Evolutionary conservation across 106 monocot species (phyloP), one percentile per base, ranked within the genome.

Genomic region (Dendrobium huoshanense): DNA sequence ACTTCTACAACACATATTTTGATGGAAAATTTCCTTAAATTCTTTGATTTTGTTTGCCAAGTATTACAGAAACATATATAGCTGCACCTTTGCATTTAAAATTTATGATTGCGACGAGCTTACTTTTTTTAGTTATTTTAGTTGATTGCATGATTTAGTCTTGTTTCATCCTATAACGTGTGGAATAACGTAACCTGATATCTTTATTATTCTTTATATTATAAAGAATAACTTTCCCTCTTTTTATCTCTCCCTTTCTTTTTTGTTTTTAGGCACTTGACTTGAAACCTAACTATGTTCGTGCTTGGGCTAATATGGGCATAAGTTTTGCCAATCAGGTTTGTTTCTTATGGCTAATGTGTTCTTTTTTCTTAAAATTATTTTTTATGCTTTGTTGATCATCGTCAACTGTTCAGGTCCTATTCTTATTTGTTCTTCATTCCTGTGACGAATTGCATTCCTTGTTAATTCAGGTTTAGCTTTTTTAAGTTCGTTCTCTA

Each of bases 231-330:
- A 65, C n/a, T 65, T 65, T 65, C 24, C 13, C 13, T 51, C 13
- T 51, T 0, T 51, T 13, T 15, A 10, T 51, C 64, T 25, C 5
- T 24, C 5, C 64, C 70, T 37, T 29, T 24, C 11, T 72, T 29
- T 44, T 75, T 82, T 33, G 11, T 68, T 10, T 65, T 72, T 5
- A 98, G 98, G 98, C 98, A 78, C 80, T 98, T 75, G 98, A 98
- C 78, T 89, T 98, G 79, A 98, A 98, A 67, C 98, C 98, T 51
- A 98, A 98, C 55, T 98, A 95, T 80, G 98, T 98, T 55, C 92
- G 98, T 85, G 98, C 95, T 75, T 98, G 95, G 98, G 95, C 98
- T 79, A 98, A 98, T 80, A 95, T 98, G 98, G 98, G 98, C 22
- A 98, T 98, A 49, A 93, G 98, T 81, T 98, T 88, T 81, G 95